Base-by-base conservation (phyloP, 2,329 filamentous ascomycete genomes). In the Colletotrichum cuscutae region DNA sequence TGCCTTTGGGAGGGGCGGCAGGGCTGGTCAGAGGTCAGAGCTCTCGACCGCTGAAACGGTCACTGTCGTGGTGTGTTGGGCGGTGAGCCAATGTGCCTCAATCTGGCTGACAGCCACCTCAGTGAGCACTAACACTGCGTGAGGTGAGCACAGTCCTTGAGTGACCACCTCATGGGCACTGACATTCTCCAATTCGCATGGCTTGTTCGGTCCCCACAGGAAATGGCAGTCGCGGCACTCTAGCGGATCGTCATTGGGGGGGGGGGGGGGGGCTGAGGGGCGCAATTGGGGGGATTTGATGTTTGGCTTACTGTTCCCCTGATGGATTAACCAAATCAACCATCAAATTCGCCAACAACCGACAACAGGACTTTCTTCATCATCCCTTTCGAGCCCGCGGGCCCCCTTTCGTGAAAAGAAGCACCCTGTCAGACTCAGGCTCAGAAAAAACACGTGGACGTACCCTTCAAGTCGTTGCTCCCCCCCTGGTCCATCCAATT, bases 11-110 rank as follows among this genome's bases (percentile, higher is more conserved):
- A 54, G 42, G 53, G 35, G 26, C 46, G 65, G 65, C 24, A 69
- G 53, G 65, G 35, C 70, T 69, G 59, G 59, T 26, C 30, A 65
- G 59, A 56, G 66, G 66, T 61, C 66, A 65, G 71, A 70, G 71
- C 71, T 72, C 56, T 70, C 9, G 22, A 4, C 19, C 46, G 24
- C 66, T 73, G 71, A 73, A 73, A 73, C 71, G 37, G 70, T 57
- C 13, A 65, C 60, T 52, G 70, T 72, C 58, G 56, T 70, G 70
- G 60, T 64, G 58, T 68, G 54, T 63, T 68, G 52, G 30, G 37
- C 37, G 37, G 37, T 19, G 37, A 15, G 37, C 37, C 30, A 6
- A n/a, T n/a, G 52, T 32, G n/a, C n/a, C 59, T 42, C 37, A 24
- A 42, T 49, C 7, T 37, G 28, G 24, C 24, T 30, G 35, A 11